These are phyloP conservation scores for Haplographium delicatum DNA, from an alignment of 495 filamentous ascomycete species.

Conservation along the genomic window DNA sequence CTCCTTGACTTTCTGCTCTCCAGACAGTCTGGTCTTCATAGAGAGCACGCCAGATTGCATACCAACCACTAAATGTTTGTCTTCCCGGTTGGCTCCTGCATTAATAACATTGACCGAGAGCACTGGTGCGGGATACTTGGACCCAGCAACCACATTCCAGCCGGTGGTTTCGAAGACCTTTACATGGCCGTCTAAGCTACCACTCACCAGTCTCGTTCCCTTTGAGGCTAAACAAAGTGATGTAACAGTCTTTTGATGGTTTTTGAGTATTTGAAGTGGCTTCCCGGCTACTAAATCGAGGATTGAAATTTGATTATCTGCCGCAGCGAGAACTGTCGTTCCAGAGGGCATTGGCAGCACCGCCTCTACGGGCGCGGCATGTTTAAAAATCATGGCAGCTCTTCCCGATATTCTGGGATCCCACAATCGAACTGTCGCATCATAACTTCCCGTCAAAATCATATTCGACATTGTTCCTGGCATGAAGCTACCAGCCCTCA, in stretches of 20 bases:
- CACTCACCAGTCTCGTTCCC: slow-evolving; percentile 73
- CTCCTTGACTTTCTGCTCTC: slow-evolving; percentile 59
- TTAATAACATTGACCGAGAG: slow-evolving; percentile 73
- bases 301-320: slow-evolving; percentile 87
- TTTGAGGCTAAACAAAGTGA: slow-evolving; percentile 71
- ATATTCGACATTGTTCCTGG: slow-evolving; percentile 68
- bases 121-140: slow-evolving; percentile 88
- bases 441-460: slow-evolving; percentile 85
- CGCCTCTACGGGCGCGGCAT: slow-evolving; percentile 77
- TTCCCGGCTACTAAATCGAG: slow-evolving; percentile 90
- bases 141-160: slow-evolving; percentile 90
- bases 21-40: slow-evolving; percentile 78
- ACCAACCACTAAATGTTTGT: slow-evolving; percentile 86
- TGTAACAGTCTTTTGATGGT: slow-evolving; percentile 97
- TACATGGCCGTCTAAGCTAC: slow-evolving; percentile 88
- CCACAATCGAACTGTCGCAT: slow-evolving; percentile 90
- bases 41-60: slow-evolving; percentile 82
- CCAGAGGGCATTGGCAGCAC: slow-evolving; percentile 81
- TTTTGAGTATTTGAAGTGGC: slow-evolving; percentile 76
- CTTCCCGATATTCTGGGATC: slow-evolving; percentile 68
- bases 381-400: slow-evolving; percentile 82
- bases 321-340: slow-evolving; percentile 77
- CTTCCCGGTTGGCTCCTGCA: slow-evolving; percentile 57
- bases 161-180: slow-evolving; percentile 88
- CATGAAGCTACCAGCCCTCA: slow-evolving; percentile 80